Conservation (phyloP, 2,329 filamentous ascomycete genomes). For the Kalmusia sp. region DNA sequence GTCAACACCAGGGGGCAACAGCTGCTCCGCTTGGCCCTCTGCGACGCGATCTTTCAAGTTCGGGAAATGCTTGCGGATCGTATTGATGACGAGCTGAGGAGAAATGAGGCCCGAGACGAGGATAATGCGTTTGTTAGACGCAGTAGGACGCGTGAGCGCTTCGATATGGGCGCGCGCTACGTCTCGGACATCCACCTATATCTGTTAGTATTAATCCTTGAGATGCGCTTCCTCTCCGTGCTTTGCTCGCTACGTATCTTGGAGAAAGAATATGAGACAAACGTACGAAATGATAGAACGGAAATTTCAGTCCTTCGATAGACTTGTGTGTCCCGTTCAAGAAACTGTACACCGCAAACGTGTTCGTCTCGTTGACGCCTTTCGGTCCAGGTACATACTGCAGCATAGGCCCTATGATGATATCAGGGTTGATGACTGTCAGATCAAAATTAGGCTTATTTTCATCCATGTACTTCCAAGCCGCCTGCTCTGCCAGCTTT, state of each 20-base stretch:
- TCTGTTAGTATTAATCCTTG: no score
- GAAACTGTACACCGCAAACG: no score
- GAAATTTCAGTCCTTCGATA: constrained; percentile 19
- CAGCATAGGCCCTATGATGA: constrained; percentile 52
- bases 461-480: constrained; percentile 53
- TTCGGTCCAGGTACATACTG: constrained; percentile 69
- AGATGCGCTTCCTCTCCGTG: no score
- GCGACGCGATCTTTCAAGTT: neutral
- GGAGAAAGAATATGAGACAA: no score
- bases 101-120: constrained; percentile 57
- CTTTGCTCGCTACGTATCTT: no score
- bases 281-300: no score
- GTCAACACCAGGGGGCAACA: neutral
- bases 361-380: constrained; percentile 47
- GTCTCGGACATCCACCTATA: constrained; percentile 48
- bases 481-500: constrained; percentile 46
- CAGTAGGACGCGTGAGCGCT: constrained; percentile 57
- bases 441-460: constrained; percentile 47
- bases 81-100: constrained; percentile 2
- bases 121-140: constrained; percentile 66
- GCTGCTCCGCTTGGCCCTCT: neutral
- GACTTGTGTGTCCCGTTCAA: no score
- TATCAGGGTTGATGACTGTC: constrained; percentile 50
- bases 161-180: constrained; percentile 57
- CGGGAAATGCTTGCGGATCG: constrained; percentile 1